Conservation (phyloP, 441 rosid genomes). For the Croton setiger region DNA sequence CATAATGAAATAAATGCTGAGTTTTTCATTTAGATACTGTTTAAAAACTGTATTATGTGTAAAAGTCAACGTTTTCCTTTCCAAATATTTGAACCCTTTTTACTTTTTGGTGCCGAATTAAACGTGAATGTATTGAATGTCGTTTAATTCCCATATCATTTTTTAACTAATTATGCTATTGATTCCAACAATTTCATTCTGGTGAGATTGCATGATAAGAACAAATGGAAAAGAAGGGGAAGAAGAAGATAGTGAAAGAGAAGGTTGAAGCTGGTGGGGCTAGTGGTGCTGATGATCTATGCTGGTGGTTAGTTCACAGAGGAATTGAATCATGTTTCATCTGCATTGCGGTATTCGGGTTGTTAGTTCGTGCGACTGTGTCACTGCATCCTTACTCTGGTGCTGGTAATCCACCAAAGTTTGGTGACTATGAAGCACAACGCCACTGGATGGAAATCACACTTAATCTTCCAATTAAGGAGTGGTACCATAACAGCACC, state of each 20-base stretch:
- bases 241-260: slow-evolving; percentile 10
- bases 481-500: slow-evolving; percentile 74
- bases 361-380: slow-evolving; percentile 66
- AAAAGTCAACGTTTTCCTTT: no score
- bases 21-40: no score
- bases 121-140: no score
- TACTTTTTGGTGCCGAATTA: no score
- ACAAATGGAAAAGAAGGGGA: slow-evolving; percentile 26
- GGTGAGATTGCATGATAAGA: background rate
- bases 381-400: slow-evolving; percentile 82
- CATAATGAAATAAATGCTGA: no score
- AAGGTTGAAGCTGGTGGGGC: slow-evolving; percentile 4
- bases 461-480: slow-evolving; percentile 50
- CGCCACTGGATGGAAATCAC: slow-evolving; percentile 99
- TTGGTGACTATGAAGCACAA: slow-evolving; percentile 93
- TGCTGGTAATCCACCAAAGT: slow-evolving; percentile 72
- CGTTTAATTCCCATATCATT: no score
- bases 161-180: no score
- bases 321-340: slow-evolving; percentile 44
- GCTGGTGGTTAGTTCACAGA: slow-evolving; percentile 46
- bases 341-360: slow-evolving; percentile 55
- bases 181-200: background rate
- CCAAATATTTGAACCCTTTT: no score
- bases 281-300: slow-evolving; percentile 24
- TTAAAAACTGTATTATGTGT: no score